Evolutionary conservation across 2,329 filamentous ascomycete genomes (phyloP).

Genomic region (Colletotrichum destructivum): DNA sequence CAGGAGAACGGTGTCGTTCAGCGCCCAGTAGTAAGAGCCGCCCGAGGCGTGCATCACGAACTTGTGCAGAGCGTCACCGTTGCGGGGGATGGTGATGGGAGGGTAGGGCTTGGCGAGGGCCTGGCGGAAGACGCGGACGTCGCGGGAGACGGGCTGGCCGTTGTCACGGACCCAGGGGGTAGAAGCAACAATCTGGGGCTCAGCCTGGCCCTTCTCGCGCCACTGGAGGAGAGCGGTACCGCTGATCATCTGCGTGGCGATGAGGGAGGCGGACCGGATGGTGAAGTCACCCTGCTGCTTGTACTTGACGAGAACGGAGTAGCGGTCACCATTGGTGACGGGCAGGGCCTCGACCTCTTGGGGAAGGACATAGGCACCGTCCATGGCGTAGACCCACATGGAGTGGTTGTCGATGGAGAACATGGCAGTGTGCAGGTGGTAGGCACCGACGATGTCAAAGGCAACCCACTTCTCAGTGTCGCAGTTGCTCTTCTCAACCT

Average conservation of each 20-base stretch:
- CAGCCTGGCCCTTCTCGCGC: conserved; percentile 43
- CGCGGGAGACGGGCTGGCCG: conserved; percentile 58
- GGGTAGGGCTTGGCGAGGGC: conserved; percentile 63
- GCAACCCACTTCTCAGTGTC: conserved; percentile 64
- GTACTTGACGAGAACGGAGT: conserved; percentile 65
- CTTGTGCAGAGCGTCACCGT: conserved; percentile 62
- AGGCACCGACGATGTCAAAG: conserved; percentile 68
- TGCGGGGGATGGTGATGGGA: conserved; percentile 56
- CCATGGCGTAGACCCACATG: conserved; percentile 69
- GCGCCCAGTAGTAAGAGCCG: conserved; percentile 66
- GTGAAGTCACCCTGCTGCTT: conserved; percentile 65
- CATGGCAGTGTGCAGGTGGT: conserved; percentile 60
- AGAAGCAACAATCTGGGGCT: conserved; percentile 45
- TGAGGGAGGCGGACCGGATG: conserved; percentile 66
- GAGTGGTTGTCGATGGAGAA: conserved; percentile 68
- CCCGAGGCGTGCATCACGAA: conserved; percentile 58
- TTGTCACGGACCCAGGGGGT: conserved; percentile 65
- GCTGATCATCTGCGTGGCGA: conserved; percentile 68
- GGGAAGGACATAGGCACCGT: conserved; percentile 69
- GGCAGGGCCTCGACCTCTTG: conserved; percentile 50
- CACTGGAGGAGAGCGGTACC: conserved; percentile 65
- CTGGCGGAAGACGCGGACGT: conserved; percentile 62
- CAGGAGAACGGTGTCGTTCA: conserved; percentile 63
- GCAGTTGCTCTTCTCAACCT: conserved; percentile 49
- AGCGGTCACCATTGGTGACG: conserved; percentile 67